Conservation (phyloP, 2,329 filamentous ascomycete genomes). For the Fusarium zealandicum region DNA sequence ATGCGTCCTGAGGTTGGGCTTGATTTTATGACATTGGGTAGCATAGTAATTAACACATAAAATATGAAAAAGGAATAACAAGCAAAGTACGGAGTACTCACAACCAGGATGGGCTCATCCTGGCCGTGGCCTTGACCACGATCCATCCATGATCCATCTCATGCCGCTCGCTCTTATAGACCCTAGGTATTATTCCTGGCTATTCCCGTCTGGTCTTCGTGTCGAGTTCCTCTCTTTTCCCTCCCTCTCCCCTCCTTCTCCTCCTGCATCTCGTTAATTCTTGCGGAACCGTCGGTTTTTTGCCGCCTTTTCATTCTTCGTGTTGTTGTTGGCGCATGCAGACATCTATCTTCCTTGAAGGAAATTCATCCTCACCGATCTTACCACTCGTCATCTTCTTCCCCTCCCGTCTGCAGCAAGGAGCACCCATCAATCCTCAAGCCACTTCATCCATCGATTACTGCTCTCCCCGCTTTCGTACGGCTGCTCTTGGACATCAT, state of each 20-base stretch:
- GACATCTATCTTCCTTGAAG: background rate
- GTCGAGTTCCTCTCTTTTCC: conserved; percentile 1
- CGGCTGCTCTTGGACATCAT: background rate
- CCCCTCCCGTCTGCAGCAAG: conserved; percentile 13
- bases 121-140: conserved; percentile 8
- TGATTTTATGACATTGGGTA: conserved; percentile 16
- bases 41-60: background rate
- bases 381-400: background rate
- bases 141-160: conserved; percentile 25
- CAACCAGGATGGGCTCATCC: conserved; percentile 15
- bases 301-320: background rate
- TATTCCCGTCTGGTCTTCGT: conserved; percentile 25
- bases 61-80: background rate
- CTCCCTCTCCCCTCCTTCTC: conserved; percentile 4
- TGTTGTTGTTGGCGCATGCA: background rate
- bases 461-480: conserved; percentile 16
- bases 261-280: conserved; percentile 9
- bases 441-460: conserved; percentile 22
- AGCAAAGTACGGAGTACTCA: conserved; percentile 7
- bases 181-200: conserved; percentile 13
- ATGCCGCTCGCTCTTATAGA: conserved; percentile 25
- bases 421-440: conserved; percentile 11
- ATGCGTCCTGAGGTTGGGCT: background rate
- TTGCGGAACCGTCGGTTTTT: conserved; percentile 16
- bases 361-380: background rate